Base-by-base conservation (phyloP, 164 flowering plant species). In the Piper longum region DNA sequence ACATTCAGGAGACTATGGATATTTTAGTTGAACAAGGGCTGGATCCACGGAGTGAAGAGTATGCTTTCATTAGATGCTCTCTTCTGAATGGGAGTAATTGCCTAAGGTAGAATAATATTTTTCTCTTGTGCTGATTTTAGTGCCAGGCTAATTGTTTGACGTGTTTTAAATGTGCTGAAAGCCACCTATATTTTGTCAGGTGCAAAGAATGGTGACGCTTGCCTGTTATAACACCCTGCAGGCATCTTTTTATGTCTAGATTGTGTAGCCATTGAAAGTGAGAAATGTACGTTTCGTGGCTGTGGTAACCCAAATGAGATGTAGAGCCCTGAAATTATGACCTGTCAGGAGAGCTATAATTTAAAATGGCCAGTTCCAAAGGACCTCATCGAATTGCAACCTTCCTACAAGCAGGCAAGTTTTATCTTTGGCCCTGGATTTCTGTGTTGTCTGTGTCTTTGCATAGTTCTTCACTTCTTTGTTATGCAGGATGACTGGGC, bases 341-440 rank as follows among this genome's bases (percentile, higher is more conserved):
- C 97, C 11, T 89, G 99, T 62, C 89, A 91, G 39, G 99, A 90
- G 82, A 93, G 90, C 71, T 97, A 96, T 16, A 84, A 85, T 58
- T 97, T 97, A 41, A 86, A 93, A 75, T 90, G 97, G 97, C 95
- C 97, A 71, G 97, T 93, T n/a, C 99, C 99, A 16, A 81, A 90
- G 72, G 97, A 93, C 81, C 91, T 93, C 61, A 93, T 93, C 68
- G 99, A 93, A 81, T 81, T 93, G 56, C 99, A 93, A 67, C 97
- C 97, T 64, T 90, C 97, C 55, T 93, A 93, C 74, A 88, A 88
- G 57, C 99, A 93, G 92, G 99, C 62, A 70, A 43, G 74, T 43
- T 40, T 56, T 62, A 16, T 41, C 16, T 7, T 17, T 54, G n/a
- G 14, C 3, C 19, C 6, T 43, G 41, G n/a, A 13, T 51, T 6